Percentiles rank a stretch among this genome's conserved stretches.
Conservation (phyloP, 176 grass and related monocot genomes). For the Carex littledalei region DNA sequence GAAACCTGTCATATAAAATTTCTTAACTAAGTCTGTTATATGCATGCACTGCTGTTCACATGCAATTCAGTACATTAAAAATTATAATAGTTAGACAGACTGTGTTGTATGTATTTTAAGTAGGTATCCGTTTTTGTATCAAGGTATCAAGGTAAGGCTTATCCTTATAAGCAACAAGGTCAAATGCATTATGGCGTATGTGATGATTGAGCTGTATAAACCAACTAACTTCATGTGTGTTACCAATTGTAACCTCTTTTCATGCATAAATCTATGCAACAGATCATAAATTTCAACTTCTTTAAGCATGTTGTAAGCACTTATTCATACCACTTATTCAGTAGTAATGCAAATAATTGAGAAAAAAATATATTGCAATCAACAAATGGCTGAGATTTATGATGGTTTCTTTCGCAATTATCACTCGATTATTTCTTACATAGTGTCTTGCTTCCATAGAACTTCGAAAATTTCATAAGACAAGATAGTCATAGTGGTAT, state of each 20-base stretch:
- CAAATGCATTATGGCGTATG: slow-evolving; percentile 3
- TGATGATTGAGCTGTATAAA: slow-evolving; percentile 22
- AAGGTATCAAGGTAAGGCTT: background rate
- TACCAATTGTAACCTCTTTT: background rate
- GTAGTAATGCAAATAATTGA: too few relatives aligned
- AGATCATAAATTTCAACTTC: background rate
- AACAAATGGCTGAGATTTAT: too few relatives aligned
- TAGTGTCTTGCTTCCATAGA: too few relatives aligned
- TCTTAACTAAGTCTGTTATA: background rate
- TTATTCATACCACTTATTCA: too few relatives aligned
- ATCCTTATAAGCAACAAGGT: slow-evolving; percentile 7
- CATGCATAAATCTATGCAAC: background rate
- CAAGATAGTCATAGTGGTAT: too few relatives aligned
- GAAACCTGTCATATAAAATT: slow-evolving; percentile 3
- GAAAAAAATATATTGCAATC: too few relatives aligned
- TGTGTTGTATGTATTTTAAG: background rate
- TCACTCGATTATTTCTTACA: too few relatives aligned
- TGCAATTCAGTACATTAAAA: slow-evolving; percentile 7
- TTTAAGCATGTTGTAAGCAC: background rate
- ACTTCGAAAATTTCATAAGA: too few relatives aligned
- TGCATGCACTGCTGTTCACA: slow-evolving; percentile 21
- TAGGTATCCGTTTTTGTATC: too few relatives aligned
- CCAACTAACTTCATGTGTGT: background rate
- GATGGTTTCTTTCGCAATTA: too few relatives aligned
- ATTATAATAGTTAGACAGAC: slow-evolving; percentile 13